Conservation (phyloP, 306 rosid genomes). For the Comarum palustre region DNA sequence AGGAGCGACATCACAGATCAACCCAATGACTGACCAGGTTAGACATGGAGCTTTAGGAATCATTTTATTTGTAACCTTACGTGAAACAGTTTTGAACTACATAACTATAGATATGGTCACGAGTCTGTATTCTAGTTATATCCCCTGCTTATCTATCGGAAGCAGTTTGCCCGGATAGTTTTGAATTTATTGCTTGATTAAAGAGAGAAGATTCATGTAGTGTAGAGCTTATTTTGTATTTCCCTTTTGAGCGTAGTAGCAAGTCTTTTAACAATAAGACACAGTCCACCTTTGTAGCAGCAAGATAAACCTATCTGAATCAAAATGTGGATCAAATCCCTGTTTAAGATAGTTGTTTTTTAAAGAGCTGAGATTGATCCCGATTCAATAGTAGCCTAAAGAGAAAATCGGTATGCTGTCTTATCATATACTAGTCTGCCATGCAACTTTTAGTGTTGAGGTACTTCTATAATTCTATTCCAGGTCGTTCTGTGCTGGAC, state of each 20-base stretch:
- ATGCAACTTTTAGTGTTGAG: neutral
- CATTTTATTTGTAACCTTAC: constrained; percentile 20
- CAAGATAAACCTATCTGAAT: neutral
- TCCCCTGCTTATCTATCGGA: neutral
- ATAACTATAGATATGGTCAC: neutral
- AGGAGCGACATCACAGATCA: constrained; percentile 85
- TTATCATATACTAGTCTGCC: neutral
- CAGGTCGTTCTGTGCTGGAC: constrained; percentile 1
- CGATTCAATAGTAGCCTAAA: neutral
- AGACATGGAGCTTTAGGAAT: constrained; percentile 27
- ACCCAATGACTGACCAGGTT: constrained; percentile 48
- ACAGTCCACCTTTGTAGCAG: neutral
- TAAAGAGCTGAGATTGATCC: constrained; percentile 1
- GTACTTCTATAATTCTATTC: neutral
- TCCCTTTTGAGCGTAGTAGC: neutral
- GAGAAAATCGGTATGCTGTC: neutral
- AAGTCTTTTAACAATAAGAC: neutral
- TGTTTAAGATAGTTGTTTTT: neutral
- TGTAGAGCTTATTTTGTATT: neutral
- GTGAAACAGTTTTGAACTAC: constrained; percentile 1
- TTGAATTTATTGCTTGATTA: neutral
- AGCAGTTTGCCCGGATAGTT: neutral
- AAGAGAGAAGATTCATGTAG: neutral
- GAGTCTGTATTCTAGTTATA: neutral
- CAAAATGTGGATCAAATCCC: neutral